Evolutionary conservation across 331 rosid species (phyloP), one percentile per base, ranked within the genome.

Genomic region (Dryas integrifolia): DNA sequence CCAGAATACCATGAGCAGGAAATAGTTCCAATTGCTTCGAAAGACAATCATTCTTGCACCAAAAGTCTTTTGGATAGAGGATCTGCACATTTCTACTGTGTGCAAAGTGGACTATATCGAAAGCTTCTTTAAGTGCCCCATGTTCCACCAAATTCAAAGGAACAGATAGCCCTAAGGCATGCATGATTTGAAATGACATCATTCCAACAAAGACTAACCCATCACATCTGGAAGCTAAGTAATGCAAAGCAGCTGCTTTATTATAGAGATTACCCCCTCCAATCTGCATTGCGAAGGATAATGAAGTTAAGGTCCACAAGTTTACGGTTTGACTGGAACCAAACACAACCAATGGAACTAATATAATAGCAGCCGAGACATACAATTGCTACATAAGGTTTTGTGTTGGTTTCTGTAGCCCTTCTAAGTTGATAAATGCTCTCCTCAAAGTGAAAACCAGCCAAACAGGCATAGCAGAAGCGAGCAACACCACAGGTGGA

Each of bases 171-270:
- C 91, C 90, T 71, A 89, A 78, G 65, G 90, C 91, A 58, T 84
- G 84, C 92, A 94, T 94, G 84, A 94, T 79, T 85, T 89, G 98
- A 79, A 94, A 89, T 71, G 96, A 78, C 91, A 89, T 94, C 91
- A 83, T 83, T 76, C 98, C 98, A 71, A 91, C 88, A 77, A 91
- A 91, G 73, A 89, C 76, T 73, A 94, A 75, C 21, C 77, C 87
- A 72, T 89, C 88, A 56, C 96, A 94, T 71, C 72, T 85, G 65
- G 92, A 84, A 58, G 96, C 87, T 80, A 94, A 85, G 83, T 85
- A 83, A 41, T 61, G 87, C 81, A 94, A 74, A 66, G 98, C 96
- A 72, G 86, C 75, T 59, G 86, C 88, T 86, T 91, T 94, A 74
- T 85, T 80, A 44, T 30, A 72, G 35, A 94, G 73, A 72, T 85